phyloP scores from a whole-genome alignment of 148 eudicot genomes.

The Chenopodium berlandieri region DNA sequence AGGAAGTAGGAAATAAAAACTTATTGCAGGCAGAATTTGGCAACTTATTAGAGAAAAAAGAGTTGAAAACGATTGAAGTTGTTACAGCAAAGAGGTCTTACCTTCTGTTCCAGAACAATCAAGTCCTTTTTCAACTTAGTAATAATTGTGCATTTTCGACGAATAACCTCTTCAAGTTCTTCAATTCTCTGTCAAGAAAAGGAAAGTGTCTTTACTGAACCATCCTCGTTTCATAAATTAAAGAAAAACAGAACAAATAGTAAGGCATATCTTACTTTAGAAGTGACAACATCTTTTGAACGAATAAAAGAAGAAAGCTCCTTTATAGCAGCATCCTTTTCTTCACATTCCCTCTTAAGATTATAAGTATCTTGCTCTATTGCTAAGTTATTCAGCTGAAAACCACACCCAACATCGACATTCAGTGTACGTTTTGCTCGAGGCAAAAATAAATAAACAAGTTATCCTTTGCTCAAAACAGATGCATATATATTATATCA shows the following conservation, averaged over 20 bases:
- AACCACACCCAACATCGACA: constrained; percentile 3
- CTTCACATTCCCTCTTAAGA: constrained; percentile 73
- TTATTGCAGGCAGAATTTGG: not conserved
- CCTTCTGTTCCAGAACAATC: constrained; percentile 77
- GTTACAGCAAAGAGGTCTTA: constrained; percentile 10
- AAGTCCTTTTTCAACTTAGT: constrained; percentile 73
- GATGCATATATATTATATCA: not conserved
- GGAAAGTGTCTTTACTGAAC: not conserved
- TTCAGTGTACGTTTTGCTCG: not conserved
- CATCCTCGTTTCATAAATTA: not conserved
- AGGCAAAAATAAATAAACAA: not conserved
- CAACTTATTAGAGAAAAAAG: not conserved
- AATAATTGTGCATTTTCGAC: constrained; percentile 63
- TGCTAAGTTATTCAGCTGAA: constrained; percentile 58
- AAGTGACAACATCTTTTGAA: constrained; percentile 52
- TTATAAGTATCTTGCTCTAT: constrained; percentile 58
- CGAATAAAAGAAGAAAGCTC: constrained; percentile 59
- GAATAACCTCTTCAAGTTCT: constrained; percentile 82
- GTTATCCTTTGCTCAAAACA: not conserved
- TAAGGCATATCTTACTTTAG: constrained; percentile 48
- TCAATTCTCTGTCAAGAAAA: constrained; percentile 59
- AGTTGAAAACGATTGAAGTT: not conserved
- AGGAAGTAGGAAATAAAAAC: not conserved
- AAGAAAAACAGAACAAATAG: not conserved
- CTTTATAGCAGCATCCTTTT: constrained; percentile 68